Conservation (phyloP, 2,329 filamentous ascomycete genomes). For the Exophiala dermatitidis region DNA sequence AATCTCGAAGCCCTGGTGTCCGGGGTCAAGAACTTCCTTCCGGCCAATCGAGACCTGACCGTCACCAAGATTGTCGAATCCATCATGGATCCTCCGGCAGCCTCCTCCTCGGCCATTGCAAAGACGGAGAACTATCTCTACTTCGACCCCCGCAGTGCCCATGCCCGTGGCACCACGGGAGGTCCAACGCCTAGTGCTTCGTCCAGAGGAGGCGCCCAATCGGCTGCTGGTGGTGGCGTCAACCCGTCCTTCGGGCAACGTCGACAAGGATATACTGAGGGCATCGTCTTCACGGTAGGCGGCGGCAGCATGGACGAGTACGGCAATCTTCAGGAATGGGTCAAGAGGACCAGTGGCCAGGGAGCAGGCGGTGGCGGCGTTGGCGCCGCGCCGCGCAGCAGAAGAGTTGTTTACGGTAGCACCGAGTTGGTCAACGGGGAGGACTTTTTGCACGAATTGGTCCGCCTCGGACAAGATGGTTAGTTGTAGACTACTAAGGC, state of each 20-base stretch:
- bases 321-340: constrained; percentile 95
- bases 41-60: constrained; percentile 87
- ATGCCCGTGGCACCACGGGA: constrained; percentile 85
- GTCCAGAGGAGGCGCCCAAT: constrained; percentile 31
- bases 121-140: constrained; percentile 97
- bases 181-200: constrained; percentile 51
- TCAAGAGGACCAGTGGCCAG: constrained; percentile 59
- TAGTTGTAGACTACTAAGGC: constrained; percentile 18
- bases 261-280: constrained; percentile 80
- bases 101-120: constrained; percentile 82
- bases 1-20: constrained; percentile 94
- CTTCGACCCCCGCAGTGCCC: constrained; percentile 90
- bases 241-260: constrained; percentile 84
- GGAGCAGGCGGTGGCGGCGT: constrained; percentile 46
- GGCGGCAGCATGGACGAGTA: constrained; percentile 99
- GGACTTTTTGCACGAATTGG: constrained; percentile 53
- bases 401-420: constrained; percentile 87
- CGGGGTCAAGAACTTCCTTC: constrained; percentile 97
- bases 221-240: constrained; percentile 35
- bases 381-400: constrained; percentile 51
- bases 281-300: constrained; percentile 89
- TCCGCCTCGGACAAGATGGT: constrained; percentile 51
- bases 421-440: constrained; percentile 64
- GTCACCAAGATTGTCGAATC: constrained; percentile 97
- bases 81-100: constrained; percentile 89